phyloP scores from a whole-genome alignment of 345 rosid species.

The Citrus maxima region DNA sequence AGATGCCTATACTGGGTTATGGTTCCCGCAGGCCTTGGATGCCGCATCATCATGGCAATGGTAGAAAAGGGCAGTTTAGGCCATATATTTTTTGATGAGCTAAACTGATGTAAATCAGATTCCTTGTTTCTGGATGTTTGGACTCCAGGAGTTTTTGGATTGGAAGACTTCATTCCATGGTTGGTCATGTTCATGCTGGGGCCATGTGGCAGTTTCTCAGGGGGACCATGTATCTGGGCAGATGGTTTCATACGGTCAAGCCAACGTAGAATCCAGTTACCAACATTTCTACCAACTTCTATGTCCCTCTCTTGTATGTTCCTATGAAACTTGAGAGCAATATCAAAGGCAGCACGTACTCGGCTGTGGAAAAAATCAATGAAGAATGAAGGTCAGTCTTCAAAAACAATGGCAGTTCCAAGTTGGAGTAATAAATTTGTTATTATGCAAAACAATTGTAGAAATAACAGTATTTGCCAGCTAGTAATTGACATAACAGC shows the following conservation, averaged over 20 bases:
- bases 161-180: slow-evolving; percentile 33
- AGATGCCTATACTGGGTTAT: slow-evolving; percentile 33
- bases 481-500: neutral
- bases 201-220: slow-evolving; percentile 23
- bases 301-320: slow-evolving; percentile 79
- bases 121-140: slow-evolving; percentile 41
- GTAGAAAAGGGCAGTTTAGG: slow-evolving; percentile 54
- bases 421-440: neutral
- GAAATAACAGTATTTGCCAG: neutral
- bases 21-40: slow-evolving; percentile 45
- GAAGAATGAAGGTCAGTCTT: neutral
- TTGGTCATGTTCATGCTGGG: slow-evolving; percentile 37
- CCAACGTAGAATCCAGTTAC: slow-evolving; percentile 69
- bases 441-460: neutral
- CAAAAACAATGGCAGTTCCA: neutral
- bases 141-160: slow-evolving; percentile 33
- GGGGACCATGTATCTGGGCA: slow-evolving; percentile 62
- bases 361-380: slow-evolving; percentile 41
- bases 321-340: slow-evolving; percentile 60
- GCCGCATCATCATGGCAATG: slow-evolving; percentile 59
- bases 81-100: slow-evolving; percentile 38
- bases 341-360: slow-evolving; percentile 56
- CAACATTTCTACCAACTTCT: slow-evolving; percentile 67
- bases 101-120: slow-evolving; percentile 49
- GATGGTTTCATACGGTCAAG: slow-evolving; percentile 84